Conservation (phyloP, 352 stramenopile species). For the Phytophthora multivora region DNA sequence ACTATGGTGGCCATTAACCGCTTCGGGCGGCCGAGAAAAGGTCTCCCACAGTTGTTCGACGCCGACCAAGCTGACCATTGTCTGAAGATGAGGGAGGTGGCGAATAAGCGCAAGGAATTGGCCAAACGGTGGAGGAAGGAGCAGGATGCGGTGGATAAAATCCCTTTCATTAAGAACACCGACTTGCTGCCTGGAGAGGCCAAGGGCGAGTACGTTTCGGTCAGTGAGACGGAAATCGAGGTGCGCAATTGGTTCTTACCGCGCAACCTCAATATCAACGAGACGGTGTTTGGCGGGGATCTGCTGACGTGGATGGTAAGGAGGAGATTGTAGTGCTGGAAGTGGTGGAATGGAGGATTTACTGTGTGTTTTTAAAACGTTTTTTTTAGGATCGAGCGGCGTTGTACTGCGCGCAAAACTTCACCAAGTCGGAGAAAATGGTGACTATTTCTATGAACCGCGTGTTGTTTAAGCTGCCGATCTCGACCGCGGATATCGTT, state of each 20-base stretch:
- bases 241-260: slow-evolving; percentile 76
- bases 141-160: slow-evolving; percentile 49
- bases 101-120: slow-evolving; percentile 45
- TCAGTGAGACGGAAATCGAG: slow-evolving; percentile 70
- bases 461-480: slow-evolving; percentile 73
- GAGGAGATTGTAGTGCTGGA: background rate
- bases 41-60: slow-evolving; percentile 53
- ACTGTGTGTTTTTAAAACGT: too few species aligned
- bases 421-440: slow-evolving; percentile 79
- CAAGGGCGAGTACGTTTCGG: slow-evolving; percentile 47
- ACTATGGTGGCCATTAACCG: slow-evolving; percentile 72
- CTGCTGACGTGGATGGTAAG: slow-evolving; percentile 65
- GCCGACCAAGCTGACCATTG: slow-evolving; percentile 44
- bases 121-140: slow-evolving; percentile 45
- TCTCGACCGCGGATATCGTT: slow-evolving; percentile 58
- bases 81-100: slow-evolving; percentile 45
- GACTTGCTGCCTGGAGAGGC: slow-evolving; percentile 41
- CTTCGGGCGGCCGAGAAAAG: slow-evolving; percentile 43
- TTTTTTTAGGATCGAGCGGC: slow-evolving; percentile 59
- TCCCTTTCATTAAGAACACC: slow-evolving; percentile 38
- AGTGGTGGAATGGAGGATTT: background rate
- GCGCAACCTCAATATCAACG: slow-evolving; percentile 72
- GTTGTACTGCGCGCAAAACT: slow-evolving; percentile 71
- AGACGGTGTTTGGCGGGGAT: slow-evolving; percentile 73
- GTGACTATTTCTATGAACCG: slow-evolving; percentile 81